Percentiles rank a stretch among this genome's conserved stretches.
Evolutionary conservation across 768 basidiomycete genomes (phyloP).

Genomic region (Lanmaoa pseudosensibilis): DNA sequence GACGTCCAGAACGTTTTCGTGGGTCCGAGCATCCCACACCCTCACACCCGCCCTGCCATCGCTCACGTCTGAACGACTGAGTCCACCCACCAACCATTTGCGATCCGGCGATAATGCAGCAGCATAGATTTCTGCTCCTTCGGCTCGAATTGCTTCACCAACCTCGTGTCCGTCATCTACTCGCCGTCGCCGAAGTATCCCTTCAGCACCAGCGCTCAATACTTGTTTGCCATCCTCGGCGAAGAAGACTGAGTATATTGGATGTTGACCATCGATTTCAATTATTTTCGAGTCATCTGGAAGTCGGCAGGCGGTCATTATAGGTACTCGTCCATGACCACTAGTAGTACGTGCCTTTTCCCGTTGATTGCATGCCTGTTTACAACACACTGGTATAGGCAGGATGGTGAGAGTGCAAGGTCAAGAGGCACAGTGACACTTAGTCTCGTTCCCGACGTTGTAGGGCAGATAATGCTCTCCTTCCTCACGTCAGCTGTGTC

Average conservation of each 20-base stretch:
- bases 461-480: too few relatives aligned
- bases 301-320: background rate
- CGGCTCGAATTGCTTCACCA: background rate
- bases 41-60: too few relatives aligned
- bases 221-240: background rate
- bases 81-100: constrained; percentile 3
- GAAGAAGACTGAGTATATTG: background rate
- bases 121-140: background rate
- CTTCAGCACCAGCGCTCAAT: background rate
- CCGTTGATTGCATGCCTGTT: background rate
- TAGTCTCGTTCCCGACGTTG: too few relatives aligned
- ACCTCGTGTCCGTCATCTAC: background rate
- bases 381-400: background rate
- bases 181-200: background rate
- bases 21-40: background rate
- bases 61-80: background rate
- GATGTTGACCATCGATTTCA: background rate
- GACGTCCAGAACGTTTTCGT: background rate
- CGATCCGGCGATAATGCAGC: background rate
- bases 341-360: background rate
- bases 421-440: background rate
- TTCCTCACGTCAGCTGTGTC: too few relatives aligned
- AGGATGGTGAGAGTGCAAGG: background rate
- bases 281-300: background rate
- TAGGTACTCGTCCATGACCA: too few relatives aligned